Percentiles rank a stretch among this genome's conserved stretches.
These are phyloP conservation scores for Ogataea allantospora DNA, from an alignment of 805 yeast genomes.

Conservation along the genomic window DNA sequence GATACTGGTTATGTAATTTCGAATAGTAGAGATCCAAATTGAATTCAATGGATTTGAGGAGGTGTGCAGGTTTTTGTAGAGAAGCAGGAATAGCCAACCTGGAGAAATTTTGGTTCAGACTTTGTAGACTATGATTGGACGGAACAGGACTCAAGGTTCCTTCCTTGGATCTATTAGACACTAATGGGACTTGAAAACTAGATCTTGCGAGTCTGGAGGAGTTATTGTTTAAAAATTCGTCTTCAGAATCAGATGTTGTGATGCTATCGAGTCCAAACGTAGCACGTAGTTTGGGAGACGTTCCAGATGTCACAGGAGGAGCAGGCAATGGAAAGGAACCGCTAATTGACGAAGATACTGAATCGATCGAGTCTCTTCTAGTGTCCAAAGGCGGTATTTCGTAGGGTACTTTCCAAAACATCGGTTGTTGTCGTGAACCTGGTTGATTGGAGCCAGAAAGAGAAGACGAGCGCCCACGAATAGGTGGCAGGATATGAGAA, in stretches of 20 bases:
- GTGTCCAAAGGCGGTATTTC: conserved; percentile 43
- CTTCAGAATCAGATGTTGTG: conserved; percentile 35
- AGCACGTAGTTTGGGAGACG: conserved; percentile 20
- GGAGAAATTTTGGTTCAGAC: conserved; percentile 24
- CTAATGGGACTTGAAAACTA: conserved; percentile 27
- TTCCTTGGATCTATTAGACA: conserved; percentile 21
- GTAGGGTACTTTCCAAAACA: conserved; percentile 62
- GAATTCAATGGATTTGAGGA: conserved; percentile 29
- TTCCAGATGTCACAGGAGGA: conserved; percentile 10
- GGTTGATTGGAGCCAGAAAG: conserved; percentile 12
- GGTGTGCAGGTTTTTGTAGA: conserved; percentile 22
- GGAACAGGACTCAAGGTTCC: conserved; percentile 26
- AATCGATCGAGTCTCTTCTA: conserved; percentile 46
- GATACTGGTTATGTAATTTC: conserved; percentile 44
- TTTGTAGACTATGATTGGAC: conserved; percentile 25
- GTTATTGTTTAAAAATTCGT: conserved; percentile 28
- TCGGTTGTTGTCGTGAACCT: conserved; percentile 18
- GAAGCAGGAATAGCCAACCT: conserved; percentile 18
- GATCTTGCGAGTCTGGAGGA: conserved; percentile 24
- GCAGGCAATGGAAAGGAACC: conserved; percentile 30
- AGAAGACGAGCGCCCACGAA: conserved; percentile 25
- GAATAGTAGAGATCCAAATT: conserved; percentile 42
- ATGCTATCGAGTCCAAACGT: conserved; percentile 23
- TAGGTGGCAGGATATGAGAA: conserved; percentile 23
- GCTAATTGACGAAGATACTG: conserved; percentile 47